Conservation (phyloP, 805 yeast genomes). For the Teunomyces aglyptinius region DNA sequence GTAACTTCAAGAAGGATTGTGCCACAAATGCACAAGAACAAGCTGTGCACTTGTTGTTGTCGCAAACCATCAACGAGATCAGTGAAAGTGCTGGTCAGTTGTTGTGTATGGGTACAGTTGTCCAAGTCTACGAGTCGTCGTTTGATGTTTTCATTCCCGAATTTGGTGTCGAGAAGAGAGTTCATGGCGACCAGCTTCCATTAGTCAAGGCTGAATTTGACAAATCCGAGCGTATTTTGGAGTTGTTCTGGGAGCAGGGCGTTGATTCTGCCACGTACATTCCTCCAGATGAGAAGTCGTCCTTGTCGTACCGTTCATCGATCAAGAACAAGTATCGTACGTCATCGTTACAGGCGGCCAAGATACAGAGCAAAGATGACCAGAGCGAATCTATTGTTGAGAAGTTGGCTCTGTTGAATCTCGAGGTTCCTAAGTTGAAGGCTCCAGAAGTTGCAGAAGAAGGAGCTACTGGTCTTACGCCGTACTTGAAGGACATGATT, state of each 20-base stretch:
- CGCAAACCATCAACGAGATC: conserved; percentile 80
- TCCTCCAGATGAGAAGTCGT: conserved; percentile 85
- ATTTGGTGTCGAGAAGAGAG: conserved; percentile 92
- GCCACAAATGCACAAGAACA: conserved; percentile 93
- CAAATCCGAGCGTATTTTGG: conserved; percentile 62
- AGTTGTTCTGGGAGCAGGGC: conserved; percentile 90
- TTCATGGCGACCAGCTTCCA: conserved; percentile 96
- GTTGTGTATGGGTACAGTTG: conserved; percentile 78
- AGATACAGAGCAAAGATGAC: conserved; percentile 43
- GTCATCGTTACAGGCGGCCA: conserved; percentile 70
- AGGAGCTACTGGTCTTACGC: conserved; percentile 35
- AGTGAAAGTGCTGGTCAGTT: conserved; percentile 73
- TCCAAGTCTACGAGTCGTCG: conserved; percentile 93
- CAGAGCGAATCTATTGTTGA: conserved; percentile 36
- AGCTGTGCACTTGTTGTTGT: conserved; percentile 80
- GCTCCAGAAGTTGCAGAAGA: conserved; percentile 17
- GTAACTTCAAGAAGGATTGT: conserved; percentile 94
- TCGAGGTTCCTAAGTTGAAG: conserved; percentile 46
- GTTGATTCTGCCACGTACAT: conserved; percentile 86
- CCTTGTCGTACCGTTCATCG: conserved; percentile 71
- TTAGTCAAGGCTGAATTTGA: conserved; percentile 89
- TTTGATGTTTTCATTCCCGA: conserved; percentile 92
- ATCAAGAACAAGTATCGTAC: conserved; percentile 77
- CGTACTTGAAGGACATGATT: conserved; percentile 55
- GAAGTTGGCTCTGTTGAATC: conserved; percentile 49